These are phyloP conservation scores for Backusella mclennaniae DNA, from an alignment of 192 early-diverging fungal genomes.

Conservation along the genomic window DNA sequence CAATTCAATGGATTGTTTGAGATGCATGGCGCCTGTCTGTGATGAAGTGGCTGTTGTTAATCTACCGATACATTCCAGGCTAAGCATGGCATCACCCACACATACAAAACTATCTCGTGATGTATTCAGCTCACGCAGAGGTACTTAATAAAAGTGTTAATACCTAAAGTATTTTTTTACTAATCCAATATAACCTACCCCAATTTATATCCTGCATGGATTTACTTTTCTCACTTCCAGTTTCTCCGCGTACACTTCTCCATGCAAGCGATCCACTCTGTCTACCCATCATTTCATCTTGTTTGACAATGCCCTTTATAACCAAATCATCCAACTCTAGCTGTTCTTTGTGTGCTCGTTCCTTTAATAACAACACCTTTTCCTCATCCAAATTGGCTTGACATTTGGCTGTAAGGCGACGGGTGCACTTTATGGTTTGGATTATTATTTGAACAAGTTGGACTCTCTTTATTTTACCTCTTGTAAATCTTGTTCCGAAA, in stretches of 20 bases:
- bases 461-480: not conserved
- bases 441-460: not conserved
- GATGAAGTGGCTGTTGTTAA: slow-evolving; percentile 11
- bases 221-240: not conserved
- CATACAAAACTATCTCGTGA: not conserved
- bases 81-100: not conserved
- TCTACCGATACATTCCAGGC: not conserved
- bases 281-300: slow-evolving; percentile 28
- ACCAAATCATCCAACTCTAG: slow-evolving; percentile 17
- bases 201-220: not conserved
- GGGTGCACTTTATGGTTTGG: not conserved
- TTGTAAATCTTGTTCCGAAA: slow-evolving; percentile 11
- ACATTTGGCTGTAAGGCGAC: not conserved
- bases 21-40: slow-evolving; percentile 25
- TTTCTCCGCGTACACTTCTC: not conserved
- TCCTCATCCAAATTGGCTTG: not conserved
- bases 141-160: not conserved
- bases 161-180: not conserved
- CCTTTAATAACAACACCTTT: not conserved
- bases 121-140: not conserved
- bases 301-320: not conserved
- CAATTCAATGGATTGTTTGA: not conserved
- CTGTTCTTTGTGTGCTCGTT: slow-evolving; percentile 20
- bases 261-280: slow-evolving; percentile 29
- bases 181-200: not conserved